Percentiles rank a stretch among this genome's conserved stretches.
phyloP scores from a whole-genome alignment of 1,284 basidiomycete genomes.

The Abortiporus biennis region DNA sequence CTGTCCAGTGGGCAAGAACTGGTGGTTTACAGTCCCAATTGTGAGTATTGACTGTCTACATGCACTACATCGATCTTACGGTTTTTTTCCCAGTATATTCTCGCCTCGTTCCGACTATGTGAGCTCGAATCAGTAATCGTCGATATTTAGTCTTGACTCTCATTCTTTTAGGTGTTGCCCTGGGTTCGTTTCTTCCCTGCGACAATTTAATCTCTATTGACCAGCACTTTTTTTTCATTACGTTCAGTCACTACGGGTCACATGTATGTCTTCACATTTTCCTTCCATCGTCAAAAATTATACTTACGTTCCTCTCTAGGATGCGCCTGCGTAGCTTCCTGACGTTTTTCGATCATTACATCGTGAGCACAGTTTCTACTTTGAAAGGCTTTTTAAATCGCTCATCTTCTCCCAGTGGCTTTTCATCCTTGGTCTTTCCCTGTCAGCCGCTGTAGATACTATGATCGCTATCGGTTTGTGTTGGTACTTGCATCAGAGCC shows the following conservation, averaged over 20 bases:
- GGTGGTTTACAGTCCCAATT: conserved; percentile 9
- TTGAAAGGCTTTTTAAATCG: not conserved
- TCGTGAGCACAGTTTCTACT: conserved; percentile 10
- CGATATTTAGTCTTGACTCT: not conserved
- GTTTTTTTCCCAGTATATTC: conserved; percentile 4
- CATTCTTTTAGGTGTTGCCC: not conserved
- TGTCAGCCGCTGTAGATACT: conserved; percentile 47
- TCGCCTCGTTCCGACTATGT: conserved; percentile 9
- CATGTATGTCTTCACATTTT: too few relatives aligned
- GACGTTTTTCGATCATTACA: conserved; percentile 15
- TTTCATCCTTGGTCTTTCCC: conserved; percentile 46
- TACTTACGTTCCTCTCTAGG: conserved; percentile 18
- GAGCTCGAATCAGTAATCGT: not conserved
- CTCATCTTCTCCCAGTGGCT: conserved; percentile 37
- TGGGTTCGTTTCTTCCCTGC: not conserved
- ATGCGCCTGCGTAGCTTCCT: conserved; percentile 28
- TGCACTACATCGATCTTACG: not conserved
- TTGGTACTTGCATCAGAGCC: conserved; percentile 35
- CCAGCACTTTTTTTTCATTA: too few relatives aligned
- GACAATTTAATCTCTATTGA: too few relatives aligned
- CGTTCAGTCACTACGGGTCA: not conserved
- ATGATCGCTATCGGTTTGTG: conserved; percentile 45
- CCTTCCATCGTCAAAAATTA: too few relatives aligned
- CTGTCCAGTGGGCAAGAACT: conserved; percentile 9
- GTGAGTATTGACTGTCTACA: conserved; percentile 3